Conservation (phyloP, 73 alveolate genomes). For the Paramecium octaurelia region DNA sequence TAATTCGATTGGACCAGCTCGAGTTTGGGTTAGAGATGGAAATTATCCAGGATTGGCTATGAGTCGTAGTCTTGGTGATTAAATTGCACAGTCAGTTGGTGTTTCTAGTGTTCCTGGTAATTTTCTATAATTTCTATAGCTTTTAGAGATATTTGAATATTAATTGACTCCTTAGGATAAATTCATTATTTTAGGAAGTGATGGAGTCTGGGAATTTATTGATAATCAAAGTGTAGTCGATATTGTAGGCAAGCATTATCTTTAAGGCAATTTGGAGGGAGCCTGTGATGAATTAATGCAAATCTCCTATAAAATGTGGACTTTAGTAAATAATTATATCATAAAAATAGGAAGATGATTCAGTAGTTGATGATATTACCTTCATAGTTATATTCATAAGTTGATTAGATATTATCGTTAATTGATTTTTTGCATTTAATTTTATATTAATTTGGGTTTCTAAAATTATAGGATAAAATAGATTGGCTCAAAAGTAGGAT, state of each 20-base stretch:
- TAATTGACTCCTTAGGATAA: conserved; percentile 68
- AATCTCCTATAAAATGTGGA: conserved; percentile 57
- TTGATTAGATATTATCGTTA: background rate
- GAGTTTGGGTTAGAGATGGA: conserved; percentile 92
- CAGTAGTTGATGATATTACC: conserved; percentile 63
- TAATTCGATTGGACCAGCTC: conserved; percentile 85
- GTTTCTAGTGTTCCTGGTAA: conserved; percentile 89
- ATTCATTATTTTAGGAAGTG: conserved; percentile 73
- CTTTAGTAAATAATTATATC: background rate
- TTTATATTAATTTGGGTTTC: background rate
- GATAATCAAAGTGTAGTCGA: conserved; percentile 71
- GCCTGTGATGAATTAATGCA: conserved; percentile 57
- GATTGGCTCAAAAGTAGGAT: too few relatives aligned
- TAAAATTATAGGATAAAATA: too few relatives aligned
- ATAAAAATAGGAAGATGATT: conserved; percentile 51
- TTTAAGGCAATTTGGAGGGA: conserved; percentile 44
- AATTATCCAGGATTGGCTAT: conserved; percentile 97
- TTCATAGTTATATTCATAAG: conserved; percentile 48
- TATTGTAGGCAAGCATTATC: conserved; percentile 45
- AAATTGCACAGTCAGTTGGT: conserved; percentile 85
- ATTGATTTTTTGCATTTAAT: background rate
- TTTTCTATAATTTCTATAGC: background rate
- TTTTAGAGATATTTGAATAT: background rate
- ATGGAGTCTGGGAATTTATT: conserved; percentile 87
- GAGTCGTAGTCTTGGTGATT: conserved; percentile 95